Evolutionary conservation across 2,329 filamentous ascomycete genomes (phyloP).

Genomic region (Diaporthe sp.): DNA sequence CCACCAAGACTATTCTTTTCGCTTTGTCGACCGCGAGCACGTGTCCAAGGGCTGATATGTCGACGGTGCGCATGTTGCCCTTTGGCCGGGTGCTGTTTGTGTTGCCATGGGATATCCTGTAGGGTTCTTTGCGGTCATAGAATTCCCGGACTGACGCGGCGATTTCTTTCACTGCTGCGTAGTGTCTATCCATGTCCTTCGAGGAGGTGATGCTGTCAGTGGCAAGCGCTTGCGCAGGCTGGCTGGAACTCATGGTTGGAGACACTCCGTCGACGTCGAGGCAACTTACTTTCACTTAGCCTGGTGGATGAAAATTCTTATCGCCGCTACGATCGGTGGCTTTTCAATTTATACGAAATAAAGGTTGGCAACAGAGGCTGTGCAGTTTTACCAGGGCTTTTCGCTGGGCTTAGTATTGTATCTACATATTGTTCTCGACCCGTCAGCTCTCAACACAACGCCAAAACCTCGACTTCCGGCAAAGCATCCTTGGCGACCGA

Average conservation of each 20-base stretch:
- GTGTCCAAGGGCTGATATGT: slow-evolving; percentile 72
- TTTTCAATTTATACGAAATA: not conserved
- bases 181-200: not conserved
- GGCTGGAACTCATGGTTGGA: not conserved
- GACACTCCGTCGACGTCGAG: not conserved
- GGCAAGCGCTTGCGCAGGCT: not conserved
- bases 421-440: not conserved
- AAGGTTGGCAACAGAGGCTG: not conserved
- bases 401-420: not conserved
- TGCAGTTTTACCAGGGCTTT: not conserved
- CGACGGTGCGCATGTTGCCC: slow-evolving; percentile 61
- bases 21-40: slow-evolving; percentile 71
- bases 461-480: not conserved
- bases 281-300: not conserved
- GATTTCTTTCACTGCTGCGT: not conserved
- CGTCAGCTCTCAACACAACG: not conserved
- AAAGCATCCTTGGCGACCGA: not conserved
- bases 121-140: slow-evolving; percentile 64
- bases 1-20: slow-evolving; percentile 70
- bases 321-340: not conserved
- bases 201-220: not conserved
- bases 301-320: not conserved
- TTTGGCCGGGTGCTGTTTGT: slow-evolving; percentile 76
- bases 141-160: slow-evolving; percentile 51
- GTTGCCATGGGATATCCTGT: slow-evolving; percentile 81